These are phyloP conservation scores for Scheffersomyces quercinus DNA, from an alignment of 1,139 yeast genomes.

Conservation along the genomic window DNA sequence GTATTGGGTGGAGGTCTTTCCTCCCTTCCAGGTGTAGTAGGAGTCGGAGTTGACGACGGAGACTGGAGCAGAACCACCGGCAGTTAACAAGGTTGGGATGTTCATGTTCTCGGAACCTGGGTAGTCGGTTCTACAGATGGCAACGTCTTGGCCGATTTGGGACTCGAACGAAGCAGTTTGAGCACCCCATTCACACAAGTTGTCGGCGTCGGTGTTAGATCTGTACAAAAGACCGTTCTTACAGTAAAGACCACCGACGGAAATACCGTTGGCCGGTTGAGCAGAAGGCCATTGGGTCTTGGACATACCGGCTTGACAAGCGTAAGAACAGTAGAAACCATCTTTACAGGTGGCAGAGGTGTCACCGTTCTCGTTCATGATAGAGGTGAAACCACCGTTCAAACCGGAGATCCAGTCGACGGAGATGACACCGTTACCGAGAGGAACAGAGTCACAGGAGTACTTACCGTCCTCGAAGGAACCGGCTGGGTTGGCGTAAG, in stretches of 20 bases:
- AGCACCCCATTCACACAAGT: slow-evolving; percentile 79
- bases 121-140: slow-evolving; percentile 84
- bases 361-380: slow-evolving; percentile 62
- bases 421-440: slow-evolving; percentile 73
- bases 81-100: slow-evolving; percentile 69
- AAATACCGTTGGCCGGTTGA: slow-evolving; percentile 74
- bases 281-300: slow-evolving; percentile 81
- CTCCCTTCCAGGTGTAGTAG: slow-evolving; percentile 68
- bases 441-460: slow-evolving; percentile 61
- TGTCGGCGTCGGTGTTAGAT: slow-evolving; percentile 55
- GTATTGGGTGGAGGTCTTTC: slow-evolving; percentile 71
- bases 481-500: slow-evolving; percentile 52
- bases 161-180: slow-evolving; percentile 62
- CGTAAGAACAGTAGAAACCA: slow-evolving; percentile 80
- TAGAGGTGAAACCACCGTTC: slow-evolving; percentile 72
- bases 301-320: slow-evolving; percentile 90
- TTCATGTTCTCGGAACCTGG: slow-evolving; percentile 91
- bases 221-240: slow-evolving; percentile 68
- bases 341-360: slow-evolving; percentile 70
- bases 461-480: slow-evolving; percentile 64
- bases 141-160: slow-evolving; percentile 56
- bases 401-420: slow-evolving; percentile 54
- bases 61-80: slow-evolving; percentile 58
- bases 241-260: slow-evolving; percentile 79
- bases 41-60: slow-evolving; percentile 64